Conservation (phyloP, 2,329 filamentous ascomycete species). For the Bertia moriformis region DNA sequence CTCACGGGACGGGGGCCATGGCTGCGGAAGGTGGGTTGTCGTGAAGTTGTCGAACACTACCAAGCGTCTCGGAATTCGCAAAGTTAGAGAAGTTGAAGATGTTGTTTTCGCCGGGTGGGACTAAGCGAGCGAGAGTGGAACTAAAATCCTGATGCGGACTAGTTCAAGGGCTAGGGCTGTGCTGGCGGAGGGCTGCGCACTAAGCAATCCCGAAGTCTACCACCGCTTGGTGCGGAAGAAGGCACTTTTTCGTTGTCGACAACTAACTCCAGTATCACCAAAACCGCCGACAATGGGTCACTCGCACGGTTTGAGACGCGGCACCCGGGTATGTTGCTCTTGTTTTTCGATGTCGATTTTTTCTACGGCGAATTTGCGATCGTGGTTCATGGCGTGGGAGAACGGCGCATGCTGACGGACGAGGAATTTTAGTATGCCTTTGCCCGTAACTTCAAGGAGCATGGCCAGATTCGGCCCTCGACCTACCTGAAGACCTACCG, state of each 20-base stretch:
- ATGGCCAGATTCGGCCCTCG: slow-evolving; percentile 81
- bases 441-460: slow-evolving; percentile 84
- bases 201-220: slow-evolving; percentile 7
- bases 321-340: slow-evolving; percentile 58
- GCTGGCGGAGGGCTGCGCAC: too few relatives aligned
- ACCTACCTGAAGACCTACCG: slow-evolving; percentile 93
- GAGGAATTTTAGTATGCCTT: slow-evolving; percentile 60
- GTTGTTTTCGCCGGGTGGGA: background rate
- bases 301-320: slow-evolving; percentile 72
- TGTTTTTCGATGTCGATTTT: slow-evolving; percentile 3
- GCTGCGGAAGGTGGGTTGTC: slow-evolving; percentile 20
- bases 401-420: slow-evolving; percentile 2
- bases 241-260: slow-evolving; percentile 14
- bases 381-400: background rate
- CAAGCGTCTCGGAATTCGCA: background rate
- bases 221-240: slow-evolving; percentile 4
- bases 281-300: slow-evolving; percentile 65
- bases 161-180: background rate
- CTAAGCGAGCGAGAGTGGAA: background rate
- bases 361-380: slow-evolving; percentile 2
- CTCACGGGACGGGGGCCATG: slow-evolving; percentile 24
- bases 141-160: background rate
- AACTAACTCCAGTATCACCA: slow-evolving; percentile 26
- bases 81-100: background rate
- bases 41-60: slow-evolving; percentile 4